phyloP scores from a whole-genome alignment of 139 green algal genomes.

The Auxenochlorella protothecoides region DNA sequence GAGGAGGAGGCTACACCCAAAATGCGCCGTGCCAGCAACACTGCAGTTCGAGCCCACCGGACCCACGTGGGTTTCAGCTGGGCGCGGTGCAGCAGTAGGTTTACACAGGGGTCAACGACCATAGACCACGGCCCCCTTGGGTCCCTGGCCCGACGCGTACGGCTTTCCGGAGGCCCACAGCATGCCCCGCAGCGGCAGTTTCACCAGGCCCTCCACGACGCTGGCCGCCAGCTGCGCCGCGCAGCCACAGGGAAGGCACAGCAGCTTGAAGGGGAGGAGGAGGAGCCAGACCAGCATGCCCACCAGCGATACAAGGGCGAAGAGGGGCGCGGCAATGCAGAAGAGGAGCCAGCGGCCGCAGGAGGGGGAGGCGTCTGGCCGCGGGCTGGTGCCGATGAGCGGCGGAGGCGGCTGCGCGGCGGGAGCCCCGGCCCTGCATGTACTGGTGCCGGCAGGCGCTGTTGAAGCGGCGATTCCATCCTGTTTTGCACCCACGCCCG shows the following conservation, averaged over 20 bases:
- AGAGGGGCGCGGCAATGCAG: constrained; percentile 26
- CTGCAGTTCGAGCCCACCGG: too few relatives aligned
- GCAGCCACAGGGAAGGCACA: constrained; percentile 32
- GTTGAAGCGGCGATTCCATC: too few relatives aligned
- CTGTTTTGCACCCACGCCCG: not conserved
- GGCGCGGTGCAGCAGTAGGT: too few relatives aligned
- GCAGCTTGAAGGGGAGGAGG: constrained; percentile 36
- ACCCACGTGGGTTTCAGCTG: too few relatives aligned
- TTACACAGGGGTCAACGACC: too few relatives aligned
- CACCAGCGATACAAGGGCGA: constrained; percentile 24
- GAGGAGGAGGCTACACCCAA: not conserved
- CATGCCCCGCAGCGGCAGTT: constrained; percentile 19
- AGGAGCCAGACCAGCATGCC: constrained; percentile 35
- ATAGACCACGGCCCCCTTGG: too few relatives aligned
- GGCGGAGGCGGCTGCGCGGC: too few relatives aligned
- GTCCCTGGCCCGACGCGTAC: constrained; percentile 1
- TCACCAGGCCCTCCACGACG: constrained; percentile 29
- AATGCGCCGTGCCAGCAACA: not conserved
- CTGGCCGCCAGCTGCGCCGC: constrained; percentile 17
- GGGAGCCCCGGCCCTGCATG: too few relatives aligned
- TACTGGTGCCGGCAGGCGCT: too few relatives aligned
- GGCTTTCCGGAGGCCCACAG: constrained; percentile 33
- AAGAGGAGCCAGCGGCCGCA: constrained; percentile 26
- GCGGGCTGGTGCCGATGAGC: too few relatives aligned
- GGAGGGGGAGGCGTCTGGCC: not conserved